Conservation (phyloP, 192 early-diverging fungal species). For the Backusella westeae region DNA sequence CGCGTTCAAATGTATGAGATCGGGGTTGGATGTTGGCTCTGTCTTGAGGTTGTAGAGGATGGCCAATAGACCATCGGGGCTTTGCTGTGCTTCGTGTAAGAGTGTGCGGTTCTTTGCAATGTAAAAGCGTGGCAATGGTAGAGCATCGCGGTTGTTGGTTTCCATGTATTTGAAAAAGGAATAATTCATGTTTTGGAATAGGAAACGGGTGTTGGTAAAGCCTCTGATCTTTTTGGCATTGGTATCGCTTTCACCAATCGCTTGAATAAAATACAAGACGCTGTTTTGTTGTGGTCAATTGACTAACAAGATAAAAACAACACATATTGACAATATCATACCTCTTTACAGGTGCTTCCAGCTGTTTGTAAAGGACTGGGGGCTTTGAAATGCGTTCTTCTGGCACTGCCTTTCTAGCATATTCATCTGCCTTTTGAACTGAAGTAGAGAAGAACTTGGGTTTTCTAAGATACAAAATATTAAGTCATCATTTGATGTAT, state of each 20-base stretch:
- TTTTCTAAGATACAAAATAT: not conserved
- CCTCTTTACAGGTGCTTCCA: slow-evolving; percentile 7
- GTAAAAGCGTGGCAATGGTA: slow-evolving; percentile 30
- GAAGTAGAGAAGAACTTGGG: not conserved
- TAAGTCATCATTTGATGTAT: not conserved
- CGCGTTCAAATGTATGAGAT: not conserved
- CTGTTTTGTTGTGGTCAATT: not conserved
- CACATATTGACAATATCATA: not conserved
- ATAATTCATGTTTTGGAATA: slow-evolving; percentile 12
- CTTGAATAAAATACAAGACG: slow-evolving; percentile 20
- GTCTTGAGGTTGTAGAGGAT: slow-evolving; percentile 11
- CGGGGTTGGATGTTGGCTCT: not conserved
- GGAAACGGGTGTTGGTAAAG: not conserved
- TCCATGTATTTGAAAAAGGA: slow-evolving; percentile 17
- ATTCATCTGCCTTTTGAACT: slow-evolving; percentile 4
- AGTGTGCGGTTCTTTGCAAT: slow-evolving; percentile 36
- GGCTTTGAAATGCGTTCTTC: not conserved
- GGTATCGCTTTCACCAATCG: not conserved
- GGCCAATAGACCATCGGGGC: slow-evolving; percentile 4
- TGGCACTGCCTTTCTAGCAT: not conserved
- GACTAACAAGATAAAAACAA: too few relatives aligned
- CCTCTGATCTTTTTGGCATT: slow-evolving; percentile 5
- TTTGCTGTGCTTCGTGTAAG: slow-evolving; percentile 18
- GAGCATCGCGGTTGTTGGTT: not conserved
- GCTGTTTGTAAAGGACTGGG: not conserved